A percentile compares a stretch with the other conserved stretches of the same genome.
phyloP scores from a whole-genome alignment of 257 asterid genomes.

The Capsicum pubescens region DNA sequence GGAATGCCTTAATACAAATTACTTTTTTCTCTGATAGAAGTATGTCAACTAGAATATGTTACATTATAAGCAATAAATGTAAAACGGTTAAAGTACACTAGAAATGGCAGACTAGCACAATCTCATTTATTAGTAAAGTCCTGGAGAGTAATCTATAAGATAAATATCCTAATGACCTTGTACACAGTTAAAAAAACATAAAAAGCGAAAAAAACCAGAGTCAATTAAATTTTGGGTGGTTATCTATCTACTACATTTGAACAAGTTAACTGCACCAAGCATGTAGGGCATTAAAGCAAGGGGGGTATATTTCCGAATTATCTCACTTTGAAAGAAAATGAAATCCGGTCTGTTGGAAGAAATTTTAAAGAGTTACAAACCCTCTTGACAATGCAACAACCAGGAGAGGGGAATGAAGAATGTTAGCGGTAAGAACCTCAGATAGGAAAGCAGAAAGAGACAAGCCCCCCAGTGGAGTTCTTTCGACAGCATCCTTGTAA shows the following conservation, averaged over 20 bases:
- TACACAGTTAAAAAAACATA: background rate
- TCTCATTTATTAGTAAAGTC: background rate
- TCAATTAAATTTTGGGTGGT: slow-evolving; percentile 1
- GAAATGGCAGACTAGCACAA: slow-evolving; percentile 1
- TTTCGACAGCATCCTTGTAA: slow-evolving; percentile 86
- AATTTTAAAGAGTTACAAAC: slow-evolving; percentile 13
- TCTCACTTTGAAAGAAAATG: slow-evolving; percentile 11
- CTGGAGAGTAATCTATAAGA: background rate
- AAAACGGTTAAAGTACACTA: background rate
- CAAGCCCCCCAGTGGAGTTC: slow-evolving; percentile 73
- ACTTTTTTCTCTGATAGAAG: background rate
- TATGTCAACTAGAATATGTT: background rate
- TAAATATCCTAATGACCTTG: background rate
- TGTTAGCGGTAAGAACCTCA: slow-evolving; percentile 55
- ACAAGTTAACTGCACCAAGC: slow-evolving; percentile 6
- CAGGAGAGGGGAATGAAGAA: slow-evolving; percentile 7
- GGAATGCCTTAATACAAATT: slow-evolving; percentile 30
- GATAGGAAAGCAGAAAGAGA: slow-evolving; percentile 89
- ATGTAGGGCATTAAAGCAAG: slow-evolving; percentile 13
- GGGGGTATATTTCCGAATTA: background rate
- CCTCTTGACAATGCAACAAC: slow-evolving; percentile 30
- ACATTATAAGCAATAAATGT: background rate
- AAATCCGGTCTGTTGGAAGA: slow-evolving; percentile 6
- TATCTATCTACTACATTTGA: slow-evolving; percentile 16
- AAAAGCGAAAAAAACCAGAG: background rate